A percentile compares a stretch with the other conserved stretches of the same genome.
Conservation (phyloP, 2,329 filamentous ascomycete species). For the Remersonia thermophila region DNA sequence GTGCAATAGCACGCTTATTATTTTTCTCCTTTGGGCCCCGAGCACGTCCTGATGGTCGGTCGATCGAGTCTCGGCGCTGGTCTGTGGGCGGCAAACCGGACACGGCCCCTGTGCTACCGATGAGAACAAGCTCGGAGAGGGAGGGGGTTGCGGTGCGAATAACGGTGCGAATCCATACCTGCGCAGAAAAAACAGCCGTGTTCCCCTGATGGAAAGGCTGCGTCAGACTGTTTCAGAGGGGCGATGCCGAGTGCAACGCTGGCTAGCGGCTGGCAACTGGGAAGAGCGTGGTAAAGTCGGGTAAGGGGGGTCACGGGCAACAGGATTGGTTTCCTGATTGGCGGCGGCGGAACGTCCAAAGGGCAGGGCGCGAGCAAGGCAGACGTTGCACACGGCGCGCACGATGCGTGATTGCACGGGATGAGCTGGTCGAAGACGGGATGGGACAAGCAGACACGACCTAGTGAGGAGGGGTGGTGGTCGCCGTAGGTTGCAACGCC, state of each 20-base stretch:
- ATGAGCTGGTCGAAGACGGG: slow-evolving; percentile 14
- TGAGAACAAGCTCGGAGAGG: too few relatives aligned
- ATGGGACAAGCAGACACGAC: slow-evolving; percentile 5
- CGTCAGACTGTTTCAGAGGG: slow-evolving; percentile 28
- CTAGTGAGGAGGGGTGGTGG: slow-evolving; percentile 1
- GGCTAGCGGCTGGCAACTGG: background rate
- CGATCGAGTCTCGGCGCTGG: background rate
- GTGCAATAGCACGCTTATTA: background rate
- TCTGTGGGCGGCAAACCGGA: too few relatives aligned
- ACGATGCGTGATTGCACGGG: slow-evolving; percentile 1
- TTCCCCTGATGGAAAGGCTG: slow-evolving; percentile 20
- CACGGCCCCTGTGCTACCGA: too few relatives aligned
- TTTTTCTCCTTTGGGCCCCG: too few relatives aligned
- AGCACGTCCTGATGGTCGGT: background rate
- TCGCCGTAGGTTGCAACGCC: slow-evolving; percentile 7
- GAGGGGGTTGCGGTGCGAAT: too few relatives aligned
- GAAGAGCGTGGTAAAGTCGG: too few relatives aligned
- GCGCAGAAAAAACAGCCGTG: slow-evolving; percentile 9
- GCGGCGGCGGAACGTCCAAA: background rate
- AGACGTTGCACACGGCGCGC: too few relatives aligned
- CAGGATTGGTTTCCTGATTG: background rate
- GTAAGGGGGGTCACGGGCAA: background rate
- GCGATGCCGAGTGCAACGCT: slow-evolving; percentile 12
- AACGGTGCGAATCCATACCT: too few relatives aligned
- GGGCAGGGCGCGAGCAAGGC: background rate